A percentile compares a stretch with the other conserved stretches of the same genome.
phyloP scores from a whole-genome alignment of 2,329 filamentous ascomycete species.

The Alternaria sp. region DNA sequence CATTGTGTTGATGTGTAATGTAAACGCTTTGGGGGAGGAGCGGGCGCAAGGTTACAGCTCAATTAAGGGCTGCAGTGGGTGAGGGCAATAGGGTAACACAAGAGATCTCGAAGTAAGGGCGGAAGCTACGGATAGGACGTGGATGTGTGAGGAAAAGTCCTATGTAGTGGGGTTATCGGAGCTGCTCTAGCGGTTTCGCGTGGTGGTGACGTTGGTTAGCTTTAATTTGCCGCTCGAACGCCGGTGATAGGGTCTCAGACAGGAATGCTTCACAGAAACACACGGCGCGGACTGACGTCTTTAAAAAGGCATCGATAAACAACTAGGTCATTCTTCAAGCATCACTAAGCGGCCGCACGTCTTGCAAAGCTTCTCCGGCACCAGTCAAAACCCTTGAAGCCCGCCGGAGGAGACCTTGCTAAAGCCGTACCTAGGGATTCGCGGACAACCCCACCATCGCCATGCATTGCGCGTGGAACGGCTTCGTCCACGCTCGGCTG shows the following conservation, averaged over 20 bases:
- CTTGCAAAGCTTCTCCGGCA: constrained; percentile 44
- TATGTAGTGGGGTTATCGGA: constrained; percentile 43
- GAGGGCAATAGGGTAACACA: constrained; percentile 10
- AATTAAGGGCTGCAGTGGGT: constrained; percentile 27
- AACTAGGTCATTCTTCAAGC: constrained; percentile 33
- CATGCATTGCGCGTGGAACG: constrained; percentile 5
- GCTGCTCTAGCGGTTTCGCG: constrained; percentile 34
- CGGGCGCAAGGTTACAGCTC: constrained; percentile 28
- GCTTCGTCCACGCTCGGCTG: constrained; percentile 3
- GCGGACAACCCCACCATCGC: constrained; percentile 36
- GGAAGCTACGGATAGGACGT: constrained; percentile 36
- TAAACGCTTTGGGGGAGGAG: constrained; percentile 28
- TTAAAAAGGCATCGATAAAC: constrained; percentile 28
- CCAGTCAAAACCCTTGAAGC: constrained; percentile 25
- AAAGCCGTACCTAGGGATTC: constrained; percentile 31
- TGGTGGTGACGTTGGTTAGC: constrained; percentile 40
- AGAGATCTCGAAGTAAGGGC: constrained; percentile 19
- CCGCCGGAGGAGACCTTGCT: constrained; percentile 38
- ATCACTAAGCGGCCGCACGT: constrained; percentile 44
- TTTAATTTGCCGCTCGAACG: constrained; percentile 28
- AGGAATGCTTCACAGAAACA: constrained; percentile 22
- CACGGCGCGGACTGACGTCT: constrained; percentile 23
- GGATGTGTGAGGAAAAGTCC: constrained; percentile 41
- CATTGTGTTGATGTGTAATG: constrained; percentile 42
- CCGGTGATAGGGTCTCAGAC: constrained; percentile 24